Evolutionary conservation across 2,329 filamentous ascomycete species (phyloP).

Genomic region (Seiridium unicorne): DNA sequence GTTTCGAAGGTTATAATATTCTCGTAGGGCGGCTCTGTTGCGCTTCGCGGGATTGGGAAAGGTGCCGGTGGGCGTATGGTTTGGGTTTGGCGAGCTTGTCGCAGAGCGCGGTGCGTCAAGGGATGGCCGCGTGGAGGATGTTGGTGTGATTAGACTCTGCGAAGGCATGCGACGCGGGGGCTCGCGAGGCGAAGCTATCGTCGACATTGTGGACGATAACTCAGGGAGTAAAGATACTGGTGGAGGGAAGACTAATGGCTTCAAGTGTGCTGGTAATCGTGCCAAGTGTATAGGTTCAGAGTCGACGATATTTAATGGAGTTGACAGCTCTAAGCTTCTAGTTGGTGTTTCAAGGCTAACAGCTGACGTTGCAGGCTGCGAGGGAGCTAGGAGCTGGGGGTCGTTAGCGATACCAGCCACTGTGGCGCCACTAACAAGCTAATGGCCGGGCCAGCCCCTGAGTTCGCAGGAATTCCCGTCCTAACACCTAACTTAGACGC

Average conservation of each 20-base stretch:
- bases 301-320: not conserved
- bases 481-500: not conserved
- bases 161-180: conserved; percentile 54
- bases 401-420: conserved; percentile 18
- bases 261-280: too few relatives aligned
- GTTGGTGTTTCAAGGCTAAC: not conserved
- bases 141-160: conserved; percentile 58
- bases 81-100: conserved; percentile 51
- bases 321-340: not conserved
- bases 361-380: not conserved
- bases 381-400: not conserved
- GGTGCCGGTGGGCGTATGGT: conserved; percentile 20
- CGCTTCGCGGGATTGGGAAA: conserved; percentile 39
- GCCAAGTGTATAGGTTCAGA: too few relatives aligned
- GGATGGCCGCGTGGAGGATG: conserved; percentile 73
- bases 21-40: conserved; percentile 83
- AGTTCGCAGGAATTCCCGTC: not conserved
- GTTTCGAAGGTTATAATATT: conserved; percentile 86
- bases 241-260: not conserved
- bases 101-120: conserved; percentile 64
- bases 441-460: conserved; percentile 5
- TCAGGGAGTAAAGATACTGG: not conserved
- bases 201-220: conserved; percentile 49
- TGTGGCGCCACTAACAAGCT: conserved; percentile 13
- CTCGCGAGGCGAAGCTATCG: conserved; percentile 63